Evolutionary conservation across 441 rosid genomes (phyloP).

Genomic region (Gossypium gossypioides): DNA sequence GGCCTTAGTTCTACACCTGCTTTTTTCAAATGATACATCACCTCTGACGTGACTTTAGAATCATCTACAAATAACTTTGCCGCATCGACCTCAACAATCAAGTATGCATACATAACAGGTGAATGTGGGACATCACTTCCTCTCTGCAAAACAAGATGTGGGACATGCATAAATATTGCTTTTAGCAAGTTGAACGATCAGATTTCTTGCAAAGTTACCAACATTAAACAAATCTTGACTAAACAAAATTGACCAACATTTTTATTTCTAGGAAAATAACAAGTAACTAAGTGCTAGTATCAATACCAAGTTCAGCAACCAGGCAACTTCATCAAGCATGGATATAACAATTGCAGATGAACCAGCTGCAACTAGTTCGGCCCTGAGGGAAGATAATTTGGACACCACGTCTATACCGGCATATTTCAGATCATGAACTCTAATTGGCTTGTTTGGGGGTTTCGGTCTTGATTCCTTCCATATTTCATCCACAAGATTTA

Average conservation of each 20-base stretch:
- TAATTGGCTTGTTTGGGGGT: conserved; percentile 64
- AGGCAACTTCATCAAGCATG: conserved; percentile 95
- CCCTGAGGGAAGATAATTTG: conserved; percentile 59
- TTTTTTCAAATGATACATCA: conserved; percentile 57
- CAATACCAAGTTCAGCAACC: conserved; percentile 86
- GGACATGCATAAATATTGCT: not conserved
- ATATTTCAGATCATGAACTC: conserved; percentile 77
- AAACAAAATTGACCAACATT: not conserved
- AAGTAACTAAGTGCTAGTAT: not conserved
- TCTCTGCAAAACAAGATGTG: conserved; percentile 48
- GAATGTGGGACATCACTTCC: conserved; percentile 93
- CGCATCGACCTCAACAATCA: conserved; percentile 56
- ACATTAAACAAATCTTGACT: not conserved
- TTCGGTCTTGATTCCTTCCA: conserved; percentile 85
- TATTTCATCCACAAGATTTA: conserved; percentile 75
- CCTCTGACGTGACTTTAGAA: conserved; percentile 67
- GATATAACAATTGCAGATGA: conserved; percentile 78
- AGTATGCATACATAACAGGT: conserved; percentile 85
- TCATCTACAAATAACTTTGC: conserved; percentile 63
- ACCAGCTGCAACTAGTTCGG: conserved; percentile 56
- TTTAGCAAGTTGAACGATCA: not conserved
- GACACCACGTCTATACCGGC: conserved; percentile 77
- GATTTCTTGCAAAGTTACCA: not conserved
- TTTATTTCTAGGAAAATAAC: not conserved
- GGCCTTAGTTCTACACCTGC: conserved; percentile 69